Base-by-base conservation (phyloP, 2,329 filamentous ascomycete genomes). In the Ophioceras dolichostomum region DNA sequence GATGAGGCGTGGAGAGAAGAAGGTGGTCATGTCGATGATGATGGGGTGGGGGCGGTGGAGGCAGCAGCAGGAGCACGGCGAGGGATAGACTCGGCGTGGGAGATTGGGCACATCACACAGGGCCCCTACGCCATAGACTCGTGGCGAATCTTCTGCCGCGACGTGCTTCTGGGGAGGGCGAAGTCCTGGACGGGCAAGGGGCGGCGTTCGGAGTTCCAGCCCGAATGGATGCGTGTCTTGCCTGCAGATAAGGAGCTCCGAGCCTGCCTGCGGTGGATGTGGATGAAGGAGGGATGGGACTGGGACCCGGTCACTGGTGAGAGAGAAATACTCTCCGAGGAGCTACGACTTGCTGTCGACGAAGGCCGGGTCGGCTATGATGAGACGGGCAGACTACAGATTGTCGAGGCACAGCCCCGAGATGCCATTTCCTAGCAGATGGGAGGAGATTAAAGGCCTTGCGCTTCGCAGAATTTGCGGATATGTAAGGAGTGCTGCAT, bases 71-170 rank as follows among this genome's bases (percentile, higher is more conserved):
- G 40, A 43, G 35, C 43, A 38, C 18, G 38, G 39, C 19, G 42
- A 44, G 34, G 50, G 43, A 18, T 43, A 34, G 29, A 54, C 16
- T 62, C 67, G 10, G 70, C 73, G 0, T 93, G 86, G 78, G 88
- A 95, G 51, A 82, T 94, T 41, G 86, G 81, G 0, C 84, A 94
- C 55, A 62, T 95, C 40, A 87, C 85, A 0, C 78, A 84, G 38
- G 84, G 87, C 13, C 68, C 76, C 2, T 95, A 95, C 55, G 83
- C 85, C 0, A 65, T 89, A 34, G 88, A 95, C 56, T 88, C 82
- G 51, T 95, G 86, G 83, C 76, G 88, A 3, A 94, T 95, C 44
- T 95, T 95, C 57, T 94, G 86, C 54, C 75, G 88, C 2, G 88
- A 95, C 53, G 81, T 70, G 22, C 56, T 94, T 18, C 70, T 87